These are phyloP conservation scores for Tetrapisispora pingtungensis DNA, from an alignment of 805 yeast species.

Conservation along the genomic window DNA sequence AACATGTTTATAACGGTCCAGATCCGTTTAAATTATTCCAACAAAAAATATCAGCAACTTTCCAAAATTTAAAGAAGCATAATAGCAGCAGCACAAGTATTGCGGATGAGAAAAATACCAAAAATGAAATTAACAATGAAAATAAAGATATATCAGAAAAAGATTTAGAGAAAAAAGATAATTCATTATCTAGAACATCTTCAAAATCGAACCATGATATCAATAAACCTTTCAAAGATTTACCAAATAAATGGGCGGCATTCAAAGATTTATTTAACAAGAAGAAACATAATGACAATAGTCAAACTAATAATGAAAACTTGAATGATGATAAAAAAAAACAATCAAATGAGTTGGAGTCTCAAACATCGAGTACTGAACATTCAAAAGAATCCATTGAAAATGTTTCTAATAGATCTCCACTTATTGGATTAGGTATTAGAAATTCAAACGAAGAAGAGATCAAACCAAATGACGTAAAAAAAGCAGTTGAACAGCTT, in stretches of 20 bases:
- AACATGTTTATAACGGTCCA: slow-evolving; percentile 26
- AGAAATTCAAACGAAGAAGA: background rate
- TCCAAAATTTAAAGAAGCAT: slow-evolving; percentile 15
- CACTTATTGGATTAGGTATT: background rate
- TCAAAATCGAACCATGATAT: background rate
- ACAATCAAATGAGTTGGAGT: too few relatives aligned
- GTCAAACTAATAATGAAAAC: background rate
- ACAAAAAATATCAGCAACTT: slow-evolving; percentile 24
- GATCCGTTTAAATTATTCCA: slow-evolving; percentile 24
- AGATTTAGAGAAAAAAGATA: background rate
- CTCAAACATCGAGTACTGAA: too few relatives aligned
- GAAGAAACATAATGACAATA: background rate
- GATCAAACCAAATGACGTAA: background rate
- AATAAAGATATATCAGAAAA: background rate
- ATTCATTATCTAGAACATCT: background rate
- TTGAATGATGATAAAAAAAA: background rate
- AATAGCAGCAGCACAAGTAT: slow-evolving; percentile 1
- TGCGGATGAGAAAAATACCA: background rate
- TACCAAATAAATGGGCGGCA: slow-evolving; percentile 3
- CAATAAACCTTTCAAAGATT: slow-evolving; percentile 1
- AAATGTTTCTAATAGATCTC: background rate
- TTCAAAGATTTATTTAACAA: slow-evolving; percentile 5
- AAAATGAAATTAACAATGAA: background rate
- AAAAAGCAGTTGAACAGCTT: background rate
- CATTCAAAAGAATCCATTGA: too few relatives aligned